Base-by-base conservation (phyloP, 495 filamentous ascomycete genomes). In the Penicillium malachiteum region DNA sequence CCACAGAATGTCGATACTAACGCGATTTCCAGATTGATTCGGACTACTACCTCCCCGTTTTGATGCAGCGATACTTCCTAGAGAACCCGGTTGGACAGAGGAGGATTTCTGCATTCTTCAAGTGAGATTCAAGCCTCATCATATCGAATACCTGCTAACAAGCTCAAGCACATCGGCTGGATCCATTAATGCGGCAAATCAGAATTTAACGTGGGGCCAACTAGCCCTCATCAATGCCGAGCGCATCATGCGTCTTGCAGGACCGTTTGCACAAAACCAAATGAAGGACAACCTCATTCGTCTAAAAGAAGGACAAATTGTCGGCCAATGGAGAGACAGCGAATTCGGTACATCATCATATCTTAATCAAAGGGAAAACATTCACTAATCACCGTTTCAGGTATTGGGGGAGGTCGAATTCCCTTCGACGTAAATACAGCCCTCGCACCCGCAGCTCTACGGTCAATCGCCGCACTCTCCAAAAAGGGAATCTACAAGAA, bases 391-490 rank as follows among this genome's bases (percentile, higher is more conserved):
- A 26, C 13, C 12, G 10, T 7, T 2, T 7, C 32, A 70, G 68
- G 84, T 5, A 74, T 87, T 35, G 85, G 85, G 9, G 82, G 83
- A 26, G 84, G 84, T 16, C 77, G 81, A 7, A 80, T 86, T 41
- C 85, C 85, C 0, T 87, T 81, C 64, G 83, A 87, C 55, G 85
- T 88, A 13, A 88, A 87, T 56, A 83, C 82, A 7, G 85, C 81
- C 18, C 66, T 88, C 4, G 79, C 79, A 0, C 85, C 85, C 1
- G 84, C 85, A 13, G 84, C 81, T 13, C 70, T 88, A 1, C 75
- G 78, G 5, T 72, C 84, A 7, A 85, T 87, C 48, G 76, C 78
- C 14, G 66, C 72, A 7, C 70, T 88, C 12, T 67, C 81, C 2
- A 60, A 53, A 8, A 69, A 69, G 9, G 81, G 80, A 5, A 72